Evolutionary conservation across 805 yeast genomes (phyloP).

Genomic region (Cyberlindnera subsufficiens): DNA sequence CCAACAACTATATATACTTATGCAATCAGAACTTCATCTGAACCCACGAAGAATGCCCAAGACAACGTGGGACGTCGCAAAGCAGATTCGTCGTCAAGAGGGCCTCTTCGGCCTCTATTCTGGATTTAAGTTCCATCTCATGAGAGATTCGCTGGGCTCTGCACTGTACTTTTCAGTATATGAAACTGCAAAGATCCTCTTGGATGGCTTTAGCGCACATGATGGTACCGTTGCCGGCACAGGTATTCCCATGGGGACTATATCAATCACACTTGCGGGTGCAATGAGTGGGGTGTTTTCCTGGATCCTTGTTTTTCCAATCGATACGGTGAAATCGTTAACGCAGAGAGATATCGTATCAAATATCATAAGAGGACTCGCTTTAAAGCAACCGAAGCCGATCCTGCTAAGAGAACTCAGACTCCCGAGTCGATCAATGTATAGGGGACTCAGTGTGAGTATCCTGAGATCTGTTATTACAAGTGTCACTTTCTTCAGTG

Average conservation of each 20-base stretch:
- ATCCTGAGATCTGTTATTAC: constrained; percentile 64
- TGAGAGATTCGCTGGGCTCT: constrained; percentile 65
- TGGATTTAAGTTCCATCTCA: constrained; percentile 61
- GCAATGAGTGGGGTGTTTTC: constrained; percentile 71
- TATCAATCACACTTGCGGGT: constrained; percentile 63
- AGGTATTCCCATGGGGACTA: constrained; percentile 27
- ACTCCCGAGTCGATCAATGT: constrained; percentile 46
- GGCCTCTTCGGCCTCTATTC: constrained; percentile 67
- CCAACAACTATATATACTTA: constrained; percentile 56
- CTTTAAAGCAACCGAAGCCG: constrained; percentile 33
- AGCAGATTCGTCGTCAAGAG: constrained; percentile 48
- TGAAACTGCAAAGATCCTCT: constrained; percentile 59
- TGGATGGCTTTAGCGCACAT: constrained; percentile 22
- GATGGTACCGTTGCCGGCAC: constrained; percentile 29
- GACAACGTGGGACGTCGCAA: constrained; percentile 39
- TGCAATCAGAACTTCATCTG: constrained; percentile 24
- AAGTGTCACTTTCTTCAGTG: constrained; percentile 70
- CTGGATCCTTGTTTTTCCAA: constrained; percentile 73
- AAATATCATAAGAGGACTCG: constrained; percentile 54
- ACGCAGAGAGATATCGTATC: constrained; percentile 70
- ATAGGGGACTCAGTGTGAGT: constrained; percentile 75
- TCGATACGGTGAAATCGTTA: constrained; percentile 75
- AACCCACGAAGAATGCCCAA: constrained; percentile 29
- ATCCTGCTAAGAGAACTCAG: constrained; percentile 26
- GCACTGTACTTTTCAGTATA: constrained; percentile 72